Conservation (phyloP, 441 rosid species). For the Geranium incanum region DNA sequence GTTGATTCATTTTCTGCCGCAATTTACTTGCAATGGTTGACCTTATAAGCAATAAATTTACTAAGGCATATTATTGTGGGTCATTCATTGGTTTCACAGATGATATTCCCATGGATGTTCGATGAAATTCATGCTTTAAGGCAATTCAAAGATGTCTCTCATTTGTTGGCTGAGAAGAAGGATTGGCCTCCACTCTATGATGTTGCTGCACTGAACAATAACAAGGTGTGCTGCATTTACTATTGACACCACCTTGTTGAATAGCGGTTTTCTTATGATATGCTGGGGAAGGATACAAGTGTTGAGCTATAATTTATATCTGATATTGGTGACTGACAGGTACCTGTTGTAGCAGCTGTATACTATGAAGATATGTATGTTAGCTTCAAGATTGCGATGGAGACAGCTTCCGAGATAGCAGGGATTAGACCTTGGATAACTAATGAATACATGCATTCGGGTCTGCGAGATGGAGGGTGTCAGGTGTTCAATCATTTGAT, state of each 20-base stretch:
- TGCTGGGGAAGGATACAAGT: neutral
- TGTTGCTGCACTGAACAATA: constrained; percentile 34
- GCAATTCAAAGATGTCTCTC: constrained; percentile 56
- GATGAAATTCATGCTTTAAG: constrained; percentile 72
- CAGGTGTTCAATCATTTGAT: constrained; percentile 41
- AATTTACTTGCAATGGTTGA: constrained; percentile 8
- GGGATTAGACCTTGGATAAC: constrained; percentile 79
- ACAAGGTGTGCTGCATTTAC: constrained; percentile 42
- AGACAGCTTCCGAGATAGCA: constrained; percentile 64
- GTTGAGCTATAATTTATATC: neutral
- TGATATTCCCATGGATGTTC: constrained; percentile 89
- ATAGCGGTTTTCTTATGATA: neutral
- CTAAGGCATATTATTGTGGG: neutral
- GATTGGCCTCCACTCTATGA: constrained; percentile 81
- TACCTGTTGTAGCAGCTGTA: constrained; percentile 81
- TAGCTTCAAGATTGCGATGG: constrained; percentile 66
- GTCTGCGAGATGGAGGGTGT: constrained; percentile 70
- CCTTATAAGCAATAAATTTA: neutral
- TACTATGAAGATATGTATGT: constrained; percentile 86
- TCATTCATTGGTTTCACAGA: constrained; percentile 35
- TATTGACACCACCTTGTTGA: constrained; percentile 4
- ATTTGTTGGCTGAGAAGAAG: constrained; percentile 61
- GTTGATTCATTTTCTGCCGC: neutral
- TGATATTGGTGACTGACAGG: constrained; percentile 33
- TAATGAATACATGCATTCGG: constrained; percentile 88